Evolutionary conservation across 306 rosid genomes (phyloP), one percentile per base, ranked within the genome.

Genomic region (Trifolium dubium): DNA sequence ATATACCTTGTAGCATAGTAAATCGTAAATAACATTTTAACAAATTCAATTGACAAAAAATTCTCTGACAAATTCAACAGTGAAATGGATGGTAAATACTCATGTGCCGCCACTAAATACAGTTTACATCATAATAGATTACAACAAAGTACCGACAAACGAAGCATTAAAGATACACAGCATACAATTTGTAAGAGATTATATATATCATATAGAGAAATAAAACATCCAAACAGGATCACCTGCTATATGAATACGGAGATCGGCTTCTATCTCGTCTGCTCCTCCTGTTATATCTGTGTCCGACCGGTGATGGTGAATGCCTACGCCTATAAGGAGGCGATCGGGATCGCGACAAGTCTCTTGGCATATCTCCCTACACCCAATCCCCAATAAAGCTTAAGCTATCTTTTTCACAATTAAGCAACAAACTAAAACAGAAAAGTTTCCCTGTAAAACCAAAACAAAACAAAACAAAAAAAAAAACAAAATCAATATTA

Each of bases 211-310:
- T n/a, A n/a, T n/a, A n/a, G n/a, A 50, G 79, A 83, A 70, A 72
- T 30, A n/a, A 72, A 73, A 76, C 80, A 81, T 41, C 64, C 37
- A 79, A 90, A 90, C 92, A 78, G 89, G 90, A 73, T 92, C 95
- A 95, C 98, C 98, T 92, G 98, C 89, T 86, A 64, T 83, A 87
- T 39, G 89, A 83, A 86, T 92, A 89, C 1, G 95, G 98, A 67
- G 98, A 95, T 50, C 92, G 86, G 86, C 88, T 91, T 80, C 90
- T 86, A 77, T 90, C 93, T 80, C 93, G 83, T 70, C 88, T 80
- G 76, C 96, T 92, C 85, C 96, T 87, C 82, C 92, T 84, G 85
- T 88, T 81, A 82, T 80, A 68, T 86, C 89, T 85, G 82, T 84
- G 86, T 69, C 84, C 90, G 59, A 88, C 77, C 1, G 96, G 97